A percentile compares a stretch with the other conserved stretches of the same genome.
Conservation (phyloP, 2,329 filamentous ascomycete genomes). For the Keithomyces neogunnii region DNA sequence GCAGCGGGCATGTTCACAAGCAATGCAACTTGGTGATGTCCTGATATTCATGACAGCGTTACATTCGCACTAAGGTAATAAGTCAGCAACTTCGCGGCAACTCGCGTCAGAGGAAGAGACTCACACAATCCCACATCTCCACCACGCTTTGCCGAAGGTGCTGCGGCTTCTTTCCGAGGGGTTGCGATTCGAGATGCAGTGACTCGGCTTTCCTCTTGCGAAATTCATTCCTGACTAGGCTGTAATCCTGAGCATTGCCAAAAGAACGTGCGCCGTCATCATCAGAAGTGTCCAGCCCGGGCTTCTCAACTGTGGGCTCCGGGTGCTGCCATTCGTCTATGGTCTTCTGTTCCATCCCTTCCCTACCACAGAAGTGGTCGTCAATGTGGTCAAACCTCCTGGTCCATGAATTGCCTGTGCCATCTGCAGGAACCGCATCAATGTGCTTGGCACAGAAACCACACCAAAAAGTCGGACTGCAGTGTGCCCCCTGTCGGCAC, state of each 20-base stretch:
- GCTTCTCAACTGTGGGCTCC: slow-evolving; percentile 10
- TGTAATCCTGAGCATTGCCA: neutral
- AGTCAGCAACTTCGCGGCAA: neutral
- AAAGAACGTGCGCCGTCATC: slow-evolving; percentile 9
- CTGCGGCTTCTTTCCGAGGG: neutral
- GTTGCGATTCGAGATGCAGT: neutral
- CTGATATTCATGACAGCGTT: neutral
- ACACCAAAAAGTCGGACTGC: slow-evolving; percentile 70
- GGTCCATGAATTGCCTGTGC: slow-evolving; percentile 42
- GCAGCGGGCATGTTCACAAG: neutral
- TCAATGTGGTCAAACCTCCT: slow-evolving; percentile 65
- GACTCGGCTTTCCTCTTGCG: slow-evolving; percentile 1
- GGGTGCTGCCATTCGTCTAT: slow-evolving; percentile 48
- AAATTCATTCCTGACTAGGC: neutral
- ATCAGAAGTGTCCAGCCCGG: neutral
- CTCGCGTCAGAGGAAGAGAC: neutral
- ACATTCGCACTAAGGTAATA: neutral
- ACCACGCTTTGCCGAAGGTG: neutral
- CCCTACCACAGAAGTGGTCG: slow-evolving; percentile 53
- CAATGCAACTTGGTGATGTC: neutral
- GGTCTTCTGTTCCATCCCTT: slow-evolving; percentile 23
- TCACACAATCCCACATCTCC: slow-evolving; percentile 6
- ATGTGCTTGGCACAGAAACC: slow-evolving; percentile 65
- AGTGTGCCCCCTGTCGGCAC: slow-evolving; percentile 56
- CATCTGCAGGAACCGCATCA: slow-evolving; percentile 34